Evolutionary conservation across 1,284 basidiomycete species (phyloP).

Genomic region (Ustilago shanxiensis): DNA sequence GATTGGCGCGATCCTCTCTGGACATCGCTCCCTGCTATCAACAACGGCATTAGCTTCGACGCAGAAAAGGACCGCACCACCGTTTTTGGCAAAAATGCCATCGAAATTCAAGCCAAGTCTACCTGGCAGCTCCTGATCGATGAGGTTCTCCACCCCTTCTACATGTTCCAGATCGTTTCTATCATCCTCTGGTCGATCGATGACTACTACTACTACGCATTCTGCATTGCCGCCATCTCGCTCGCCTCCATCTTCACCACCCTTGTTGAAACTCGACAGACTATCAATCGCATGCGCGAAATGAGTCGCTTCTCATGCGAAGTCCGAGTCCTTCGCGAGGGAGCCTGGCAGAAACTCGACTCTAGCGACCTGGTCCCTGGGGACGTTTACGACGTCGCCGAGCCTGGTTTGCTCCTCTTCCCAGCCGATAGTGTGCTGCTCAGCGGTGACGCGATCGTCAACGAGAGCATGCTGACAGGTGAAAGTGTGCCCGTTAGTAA

Average conservation of each 20-base stretch:
- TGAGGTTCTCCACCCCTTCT: slow-evolving; percentile 70
- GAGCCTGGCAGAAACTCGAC: slow-evolving; percentile 73
- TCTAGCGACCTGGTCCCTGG: slow-evolving; percentile 90
- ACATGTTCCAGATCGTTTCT: slow-evolving; percentile 95
- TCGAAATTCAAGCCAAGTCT: slow-evolving; percentile 91
- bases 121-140: slow-evolving; percentile 86
- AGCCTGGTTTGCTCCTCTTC: slow-evolving; percentile 80
- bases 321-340: slow-evolving; percentile 80
- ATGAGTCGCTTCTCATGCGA: slow-evolving; percentile 93
- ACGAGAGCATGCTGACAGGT: slow-evolving; percentile 98
- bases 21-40: slow-evolving; percentile 74
- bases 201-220: slow-evolving; percentile 92
- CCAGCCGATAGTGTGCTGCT: slow-evolving; percentile 93
- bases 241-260: slow-evolving; percentile 87
- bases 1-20: slow-evolving; percentile 92
- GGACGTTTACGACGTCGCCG: slow-evolving; percentile 89
- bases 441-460: slow-evolving; percentile 95
- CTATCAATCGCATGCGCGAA: slow-evolving; percentile 91
- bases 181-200: slow-evolving; percentile 94
- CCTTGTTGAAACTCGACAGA: slow-evolving; percentile 87
- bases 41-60: slow-evolving; percentile 58
- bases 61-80: slow-evolving; percentile 69
- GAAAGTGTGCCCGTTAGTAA: slow-evolving; percentile 96
- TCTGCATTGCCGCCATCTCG: slow-evolving; percentile 95
- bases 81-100: slow-evolving; percentile 87